phyloP scores from a whole-genome alignment of 768 basidiomycete genomes.

The Psilocybe tampanensis region DNA sequence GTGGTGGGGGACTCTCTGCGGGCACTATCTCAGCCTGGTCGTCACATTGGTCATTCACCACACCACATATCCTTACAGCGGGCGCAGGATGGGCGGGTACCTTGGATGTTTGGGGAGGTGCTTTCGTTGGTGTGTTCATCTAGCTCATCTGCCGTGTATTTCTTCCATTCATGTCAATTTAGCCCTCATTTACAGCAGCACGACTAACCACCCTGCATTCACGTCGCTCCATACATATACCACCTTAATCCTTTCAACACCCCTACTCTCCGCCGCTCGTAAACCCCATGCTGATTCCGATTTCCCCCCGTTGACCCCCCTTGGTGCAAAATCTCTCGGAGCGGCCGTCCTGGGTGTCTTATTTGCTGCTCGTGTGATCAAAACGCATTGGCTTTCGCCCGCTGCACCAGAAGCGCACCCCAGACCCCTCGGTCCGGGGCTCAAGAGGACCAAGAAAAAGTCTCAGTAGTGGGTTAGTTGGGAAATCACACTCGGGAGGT shows the following conservation, averaged over 20 bases:
- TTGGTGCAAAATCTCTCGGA: slow-evolving; percentile 35
- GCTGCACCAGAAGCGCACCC: not conserved
- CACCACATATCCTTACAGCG: slow-evolving; percentile 45
- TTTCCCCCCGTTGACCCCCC: slow-evolving; percentile 23
- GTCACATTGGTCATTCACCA: slow-evolving; percentile 45
- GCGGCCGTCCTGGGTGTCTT: slow-evolving; percentile 32
- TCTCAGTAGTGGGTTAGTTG: not conserved
- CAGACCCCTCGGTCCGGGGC: not conserved
- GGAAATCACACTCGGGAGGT: too few relatives aligned
- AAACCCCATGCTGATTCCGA: slow-evolving; percentile 24
- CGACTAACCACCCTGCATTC: slow-evolving; percentile 34
- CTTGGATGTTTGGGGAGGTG: slow-evolving; percentile 55
- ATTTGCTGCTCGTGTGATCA: slow-evolving; percentile 36
- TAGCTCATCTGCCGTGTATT: not conserved
- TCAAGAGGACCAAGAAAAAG: not conserved
- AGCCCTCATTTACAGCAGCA: slow-evolving; percentile 35
- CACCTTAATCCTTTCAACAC: slow-evolving; percentile 22
- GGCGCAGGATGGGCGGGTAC: slow-evolving; percentile 41
- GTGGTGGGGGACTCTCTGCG: slow-evolving; percentile 47
- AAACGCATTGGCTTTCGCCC: slow-evolving; percentile 27
- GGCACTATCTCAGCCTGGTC: slow-evolving; percentile 47
- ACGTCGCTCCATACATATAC: slow-evolving; percentile 21
- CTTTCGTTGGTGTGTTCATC: slow-evolving; percentile 38
- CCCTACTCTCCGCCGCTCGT: slow-evolving; percentile 14
- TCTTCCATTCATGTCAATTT: not conserved